Base-by-base conservation (phyloP, 2,329 filamentous ascomycete species). In the Fusarium citri region DNA sequence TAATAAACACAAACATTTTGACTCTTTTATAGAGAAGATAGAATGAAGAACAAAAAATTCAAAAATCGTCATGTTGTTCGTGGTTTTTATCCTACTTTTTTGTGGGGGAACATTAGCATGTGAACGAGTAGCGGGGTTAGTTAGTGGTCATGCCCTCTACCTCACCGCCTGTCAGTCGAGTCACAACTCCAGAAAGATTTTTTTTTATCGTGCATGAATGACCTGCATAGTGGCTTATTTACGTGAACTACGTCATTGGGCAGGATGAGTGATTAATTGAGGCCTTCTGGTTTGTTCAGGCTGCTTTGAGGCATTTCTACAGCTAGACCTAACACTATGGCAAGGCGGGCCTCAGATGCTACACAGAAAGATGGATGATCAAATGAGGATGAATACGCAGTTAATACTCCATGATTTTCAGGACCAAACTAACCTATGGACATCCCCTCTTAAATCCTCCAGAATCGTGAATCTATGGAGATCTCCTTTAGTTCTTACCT, bases 11-110 rank as follows among this genome's bases (percentile, higher is more conserved):
- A 41, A 12, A 42, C 49, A 53, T 28, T 7, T 41, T 53, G 4
- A 42, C 7, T 41, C 9, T 41, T 37, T 37, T 7, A 53, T 9
- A 22, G 23, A 42, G 23, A 53, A 42, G 7, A 40, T 15, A 11
- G n/a, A 26, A 22, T 9, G 8, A 22, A 22, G n/a, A 53, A 28
- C 8, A 9, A 25, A 42, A 18, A 53, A 14, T 15, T 14, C 3
- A 9, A 8, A 42, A 18, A 28, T 42, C 22, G 15, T 42, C 49
- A 42, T 53, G 18, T 6, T 12, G 3, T 14, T 40, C 15, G 31
- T 40, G 49, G 49, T 18, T 53, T 53, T 53, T 53, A 53, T 53
- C n/a, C 11, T 26, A 26, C 23, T 41, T 53, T 50, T 53, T 53
- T 53, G 49, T 53, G 49, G 49, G 49, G 49, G 49, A 42, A 4